Conservation (phyloP, 331 rosid species). For the Quercus lobata region DNA sequence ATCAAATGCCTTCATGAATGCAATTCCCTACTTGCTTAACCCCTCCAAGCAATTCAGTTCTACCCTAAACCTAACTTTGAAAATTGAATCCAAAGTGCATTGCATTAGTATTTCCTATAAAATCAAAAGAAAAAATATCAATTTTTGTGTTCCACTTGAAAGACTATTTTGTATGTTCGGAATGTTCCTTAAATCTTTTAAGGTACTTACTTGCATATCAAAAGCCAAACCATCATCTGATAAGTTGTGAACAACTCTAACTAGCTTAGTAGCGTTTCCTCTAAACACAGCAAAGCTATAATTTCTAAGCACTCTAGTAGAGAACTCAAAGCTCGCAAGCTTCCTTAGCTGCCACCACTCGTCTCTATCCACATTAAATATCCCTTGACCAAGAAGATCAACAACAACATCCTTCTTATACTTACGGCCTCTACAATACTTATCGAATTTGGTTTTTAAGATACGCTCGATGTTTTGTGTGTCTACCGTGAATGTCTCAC, state of each 20-base stretch:
- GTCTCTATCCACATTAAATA: slow-evolving; percentile 58
- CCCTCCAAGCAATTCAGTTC: slow-evolving; percentile 65
- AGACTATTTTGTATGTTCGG: no score
- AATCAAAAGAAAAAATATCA: background rate
- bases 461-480: slow-evolving; percentile 35
- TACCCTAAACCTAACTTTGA: slow-evolving; percentile 74
- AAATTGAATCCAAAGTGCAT: slow-evolving; percentile 66
- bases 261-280: slow-evolving; percentile 41
- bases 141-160: no score
- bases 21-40: slow-evolving; percentile 46
- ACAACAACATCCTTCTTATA: background rate
- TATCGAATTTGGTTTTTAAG: slow-evolving; percentile 25
- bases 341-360: slow-evolving; percentile 74
- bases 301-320: slow-evolving; percentile 58
- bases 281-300: slow-evolving; percentile 54
- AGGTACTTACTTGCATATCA: slow-evolving; percentile 46
- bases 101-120: slow-evolving; percentile 60
- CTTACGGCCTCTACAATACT: slow-evolving; percentile 25
- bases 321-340: slow-evolving; percentile 62
- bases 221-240: slow-evolving; percentile 26
- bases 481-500: slow-evolving; percentile 33
- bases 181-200: no score
- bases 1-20: slow-evolving; percentile 70
- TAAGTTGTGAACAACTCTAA: slow-evolving; percentile 12
- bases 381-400: slow-evolving; percentile 67